phyloP scores from a whole-genome alignment of 345 rosid species.

The Populus pruinosa region DNA sequence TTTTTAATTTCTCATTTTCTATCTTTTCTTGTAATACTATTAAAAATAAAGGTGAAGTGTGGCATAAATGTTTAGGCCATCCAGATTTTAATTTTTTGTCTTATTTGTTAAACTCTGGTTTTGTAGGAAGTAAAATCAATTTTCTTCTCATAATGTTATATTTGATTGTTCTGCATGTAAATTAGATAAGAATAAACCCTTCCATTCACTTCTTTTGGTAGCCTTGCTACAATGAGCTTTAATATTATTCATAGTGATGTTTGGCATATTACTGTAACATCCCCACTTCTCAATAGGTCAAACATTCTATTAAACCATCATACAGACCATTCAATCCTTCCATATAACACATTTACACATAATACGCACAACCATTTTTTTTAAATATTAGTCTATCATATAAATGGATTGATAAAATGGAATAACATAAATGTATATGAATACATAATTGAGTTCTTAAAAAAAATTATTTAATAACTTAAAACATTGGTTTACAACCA shows the following conservation, averaged over 20 bases:
- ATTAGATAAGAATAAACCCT: not conserved
- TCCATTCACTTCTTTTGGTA: not conserved
- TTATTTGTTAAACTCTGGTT: not conserved
- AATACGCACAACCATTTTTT: too few species aligned
- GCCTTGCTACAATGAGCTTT: not conserved
- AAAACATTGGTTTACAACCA: too few species aligned
- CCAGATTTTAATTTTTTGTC: not conserved
- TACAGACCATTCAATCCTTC: too few species aligned
- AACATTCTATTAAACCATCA: too few species aligned
- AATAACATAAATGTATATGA: too few species aligned
- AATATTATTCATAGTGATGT: slow-evolving; percentile 8
- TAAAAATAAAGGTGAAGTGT: not conserved
- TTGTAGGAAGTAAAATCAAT: not conserved
- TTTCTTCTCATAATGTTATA: not conserved
- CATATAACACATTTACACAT: too few species aligned
- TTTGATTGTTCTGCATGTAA: not conserved
- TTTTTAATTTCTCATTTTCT: not conserved
- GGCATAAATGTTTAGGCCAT: not conserved
- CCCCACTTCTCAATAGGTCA: too few species aligned
- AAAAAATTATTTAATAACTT: too few species aligned
- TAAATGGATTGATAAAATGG: too few species aligned
- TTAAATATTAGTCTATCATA: too few species aligned
- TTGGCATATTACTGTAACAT: not conserved
- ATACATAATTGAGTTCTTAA: too few species aligned
- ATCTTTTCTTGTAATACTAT: not conserved